Evolutionary conservation across 768 basidiomycete genomes (phyloP).

Genomic region (Tylopilus cervinicoccineus): DNA sequence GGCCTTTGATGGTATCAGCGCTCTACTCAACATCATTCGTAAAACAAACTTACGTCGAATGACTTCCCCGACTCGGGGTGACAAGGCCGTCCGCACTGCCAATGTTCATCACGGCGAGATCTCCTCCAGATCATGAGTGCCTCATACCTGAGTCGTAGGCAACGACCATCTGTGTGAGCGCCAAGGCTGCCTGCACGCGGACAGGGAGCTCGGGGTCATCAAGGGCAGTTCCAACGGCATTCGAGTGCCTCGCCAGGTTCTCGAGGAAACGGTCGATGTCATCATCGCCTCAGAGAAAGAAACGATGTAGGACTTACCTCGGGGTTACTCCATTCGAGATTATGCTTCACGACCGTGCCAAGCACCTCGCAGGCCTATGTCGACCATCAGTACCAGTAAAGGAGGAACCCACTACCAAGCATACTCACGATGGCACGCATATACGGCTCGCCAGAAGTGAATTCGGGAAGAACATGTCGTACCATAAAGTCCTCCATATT

Average conservation of each 20-base stretch:
- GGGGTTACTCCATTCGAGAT: conserved; percentile 60
- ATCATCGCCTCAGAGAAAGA: not conserved
- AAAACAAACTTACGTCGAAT: conserved; percentile 58
- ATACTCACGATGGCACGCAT: conserved; percentile 68
- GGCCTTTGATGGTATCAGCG: conserved; percentile 41
- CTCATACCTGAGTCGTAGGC: conserved; percentile 57
- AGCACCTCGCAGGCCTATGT: conserved; percentile 76
- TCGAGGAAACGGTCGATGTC: conserved; percentile 25
- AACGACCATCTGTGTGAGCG: conserved; percentile 72
- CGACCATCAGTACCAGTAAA: not conserved
- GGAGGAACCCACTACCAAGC: not conserved
- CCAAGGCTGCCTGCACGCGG: conserved; percentile 76
- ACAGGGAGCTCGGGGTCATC: conserved; percentile 82
- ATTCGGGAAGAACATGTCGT: conserved; percentile 71
- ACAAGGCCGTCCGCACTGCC: conserved; percentile 63
- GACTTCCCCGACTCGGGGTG: conserved; percentile 79
- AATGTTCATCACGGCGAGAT: not conserved
- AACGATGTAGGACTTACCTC: conserved; percentile 41
- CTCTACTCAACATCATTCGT: not conserved
- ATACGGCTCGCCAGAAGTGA: conserved; percentile 62
- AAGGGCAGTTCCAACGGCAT: conserved; percentile 59
- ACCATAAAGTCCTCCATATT: conserved; percentile 77
- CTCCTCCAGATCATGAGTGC: not conserved
- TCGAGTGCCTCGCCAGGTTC: conserved; percentile 63
- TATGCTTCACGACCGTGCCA: conserved; percentile 65